Base-by-base conservation (phyloP, 2,329 filamentous ascomycete genomes). In the Hymenoscyphus fraxineus region DNA sequence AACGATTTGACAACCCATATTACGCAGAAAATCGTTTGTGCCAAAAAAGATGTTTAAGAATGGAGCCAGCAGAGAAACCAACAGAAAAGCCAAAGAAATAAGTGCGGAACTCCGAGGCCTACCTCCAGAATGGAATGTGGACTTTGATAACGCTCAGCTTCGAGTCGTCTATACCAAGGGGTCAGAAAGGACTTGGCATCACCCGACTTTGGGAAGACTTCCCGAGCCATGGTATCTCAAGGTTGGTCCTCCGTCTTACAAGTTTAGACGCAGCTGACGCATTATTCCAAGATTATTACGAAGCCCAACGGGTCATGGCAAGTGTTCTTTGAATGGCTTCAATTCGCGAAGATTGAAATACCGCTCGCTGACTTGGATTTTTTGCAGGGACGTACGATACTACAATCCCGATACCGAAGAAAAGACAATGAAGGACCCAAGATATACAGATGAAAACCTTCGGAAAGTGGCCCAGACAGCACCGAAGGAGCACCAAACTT, bases 201-300 rank as follows among this genome's bases (percentile, higher is more conserved):
- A 70, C 27, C 68, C 68, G 13, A 64, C 60, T n/a, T 58, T 62
- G n/a, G 66, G 67, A n/a, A n/a, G 13, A 40, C 63, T 70, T 12
- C 69, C 69, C 15, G n/a, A 39, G 41, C 60, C 62, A n/a, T 70
- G 67, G 67, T 59, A 65, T 15, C 58, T 70, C 39, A 64, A 62
- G 39, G 2, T 66, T 35, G 5, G 35, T 35, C 35, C 35, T 35
- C 35, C 35, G 1, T 35, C 35, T 35, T 6, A 6, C 35, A 35
- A 10, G 9, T 35, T 35, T 35, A 35, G 35, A 35, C 35, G 9
- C 9, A 35, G 4, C 9, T 35, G 35, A 35, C 35, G 1, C 1
- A 35, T 35, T 57, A 65, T 15, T 55, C 69, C 39, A 64, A 54
- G 19, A 54, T 54, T 13, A 54, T 54, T 27, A 54, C 19, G 12